Percentiles rank a stretch among this genome's conserved stretches.
Evolutionary conservation across 2,329 filamentous ascomycete species (phyloP).

Genomic region (Mycosphaerella sp.): DNA sequence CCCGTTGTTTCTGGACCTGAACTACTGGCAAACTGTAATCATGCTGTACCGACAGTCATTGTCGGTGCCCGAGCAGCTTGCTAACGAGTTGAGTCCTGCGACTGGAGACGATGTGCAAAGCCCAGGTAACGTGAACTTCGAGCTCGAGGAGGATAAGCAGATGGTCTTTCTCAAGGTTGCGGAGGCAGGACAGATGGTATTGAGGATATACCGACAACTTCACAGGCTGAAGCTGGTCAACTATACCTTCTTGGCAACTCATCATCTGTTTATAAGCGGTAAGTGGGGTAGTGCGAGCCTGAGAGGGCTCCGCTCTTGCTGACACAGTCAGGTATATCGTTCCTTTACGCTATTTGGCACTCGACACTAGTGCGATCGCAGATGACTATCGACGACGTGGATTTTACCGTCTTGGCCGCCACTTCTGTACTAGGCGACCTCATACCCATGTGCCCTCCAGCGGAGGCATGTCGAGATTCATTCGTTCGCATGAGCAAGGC

Average conservation of each 20-base stretch:
- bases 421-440: slow-evolving; percentile 89
- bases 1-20: slow-evolving; percentile 82
- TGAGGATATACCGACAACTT: slow-evolving; percentile 83
- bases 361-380: slow-evolving; percentile 80
- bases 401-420: slow-evolving; percentile 88
- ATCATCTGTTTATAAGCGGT: slow-evolving; percentile 96
- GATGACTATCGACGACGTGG: slow-evolving; percentile 90
- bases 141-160: slow-evolving; percentile 76
- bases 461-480: slow-evolving; percentile 88
- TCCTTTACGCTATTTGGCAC: slow-evolving; percentile 96
- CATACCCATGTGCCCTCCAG: slow-evolving; percentile 89
- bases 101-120: slow-evolving; percentile 52
- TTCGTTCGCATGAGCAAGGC: slow-evolving; percentile 94
- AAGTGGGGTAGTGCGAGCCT: slow-evolving; percentile 32
- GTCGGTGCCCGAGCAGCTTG: slow-evolving; percentile 78
- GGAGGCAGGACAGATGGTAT: slow-evolving; percentile 85
- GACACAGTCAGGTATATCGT: slow-evolving; percentile 62
- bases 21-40: slow-evolving; percentile 96
- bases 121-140: slow-evolving; percentile 49
- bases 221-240: slow-evolving; percentile 86
- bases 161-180: slow-evolving; percentile 90
- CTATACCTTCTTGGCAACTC: slow-evolving; percentile 91
- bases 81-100: slow-evolving; percentile 62
- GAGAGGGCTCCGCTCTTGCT: neutral
- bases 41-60: slow-evolving; percentile 81